phyloP scores from a whole-genome alignment of 768 basidiomycete genomes.

The Termitomyces sp. region DNA sequence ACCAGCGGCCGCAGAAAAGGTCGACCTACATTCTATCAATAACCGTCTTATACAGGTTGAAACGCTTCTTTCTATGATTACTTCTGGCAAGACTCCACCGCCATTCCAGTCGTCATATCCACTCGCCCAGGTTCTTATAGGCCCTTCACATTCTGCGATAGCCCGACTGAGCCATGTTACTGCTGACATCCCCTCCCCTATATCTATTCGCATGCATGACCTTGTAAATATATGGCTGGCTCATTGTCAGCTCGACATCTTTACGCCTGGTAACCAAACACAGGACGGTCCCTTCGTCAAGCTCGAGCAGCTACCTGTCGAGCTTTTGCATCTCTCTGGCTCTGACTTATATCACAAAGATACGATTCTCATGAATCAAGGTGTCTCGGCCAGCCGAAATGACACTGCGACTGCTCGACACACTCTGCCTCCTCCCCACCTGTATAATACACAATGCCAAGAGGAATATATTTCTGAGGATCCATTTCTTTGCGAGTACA shows the following conservation, averaged over 20 bases:
- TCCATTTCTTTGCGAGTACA: background rate
- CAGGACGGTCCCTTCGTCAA: constrained; percentile 22
- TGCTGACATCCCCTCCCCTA: constrained; percentile 37
- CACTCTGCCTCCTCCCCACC: constrained; percentile 10
- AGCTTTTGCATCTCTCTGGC: constrained; percentile 12
- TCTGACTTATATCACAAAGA: constrained; percentile 14
- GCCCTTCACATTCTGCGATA: constrained; percentile 16
- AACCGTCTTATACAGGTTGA: constrained; percentile 75
- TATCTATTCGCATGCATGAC: constrained; percentile 53
- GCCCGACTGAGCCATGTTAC: constrained; percentile 28
- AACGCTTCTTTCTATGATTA: constrained; percentile 47
- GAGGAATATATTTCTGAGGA: background rate
- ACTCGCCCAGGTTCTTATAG: constrained; percentile 15
- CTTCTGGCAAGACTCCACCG: constrained; percentile 31
- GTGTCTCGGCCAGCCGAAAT: constrained; percentile 1
- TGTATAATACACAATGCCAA: constrained; percentile 7
- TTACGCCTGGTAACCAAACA: constrained; percentile 1
- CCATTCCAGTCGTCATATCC: constrained; percentile 34
- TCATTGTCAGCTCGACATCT: constrained; percentile 36
- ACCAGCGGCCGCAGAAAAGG: constrained; percentile 80
- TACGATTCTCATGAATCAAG: constrained; percentile 11
- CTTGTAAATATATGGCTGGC: constrained; percentile 57
- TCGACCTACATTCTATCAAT: constrained; percentile 80
- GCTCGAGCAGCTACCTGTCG: constrained; percentile 23
- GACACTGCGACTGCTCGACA: constrained; percentile 1